A percentile compares a stretch with the other conserved stretches of the same genome.
Evolutionary conservation across 2,329 filamentous ascomycete genomes (phyloP).

Genomic region (Zalaria obscura): DNA sequence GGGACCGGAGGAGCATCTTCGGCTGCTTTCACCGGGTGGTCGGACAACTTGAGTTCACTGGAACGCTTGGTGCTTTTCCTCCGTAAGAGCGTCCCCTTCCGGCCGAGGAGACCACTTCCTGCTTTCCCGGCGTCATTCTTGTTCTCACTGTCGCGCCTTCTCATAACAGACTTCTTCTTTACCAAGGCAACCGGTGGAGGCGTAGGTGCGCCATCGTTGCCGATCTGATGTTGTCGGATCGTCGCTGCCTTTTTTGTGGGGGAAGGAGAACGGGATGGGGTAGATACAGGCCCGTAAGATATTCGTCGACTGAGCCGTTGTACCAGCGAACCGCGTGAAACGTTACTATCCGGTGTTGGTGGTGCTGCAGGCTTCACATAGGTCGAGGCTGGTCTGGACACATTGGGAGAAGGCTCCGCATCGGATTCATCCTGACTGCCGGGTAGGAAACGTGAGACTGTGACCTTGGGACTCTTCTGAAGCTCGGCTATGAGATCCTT

Average conservation of each 20-base stretch:
- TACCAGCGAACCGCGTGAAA: background rate
- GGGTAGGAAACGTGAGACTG: conserved; percentile 1
- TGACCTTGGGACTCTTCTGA: conserved; percentile 17
- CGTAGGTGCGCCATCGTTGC: background rate
- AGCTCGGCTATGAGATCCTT: conserved; percentile 16
- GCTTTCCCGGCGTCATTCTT: conserved; percentile 1
- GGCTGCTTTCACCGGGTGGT: conserved; percentile 2
- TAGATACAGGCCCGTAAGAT: conserved; percentile 1
- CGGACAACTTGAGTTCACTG: background rate
- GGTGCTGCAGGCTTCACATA: conserved; percentile 1
- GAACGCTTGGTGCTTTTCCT: conserved; percentile 4
- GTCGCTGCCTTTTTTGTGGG: conserved; percentile 2
- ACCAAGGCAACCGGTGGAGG: background rate
- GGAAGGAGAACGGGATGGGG: conserved; percentile 6
- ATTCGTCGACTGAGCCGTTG: conserved; percentile 5
- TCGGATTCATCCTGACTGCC: conserved; percentile 8
- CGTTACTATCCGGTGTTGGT: no score
- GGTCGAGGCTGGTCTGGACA: conserved; percentile 3
- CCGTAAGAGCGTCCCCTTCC: conserved; percentile 10
- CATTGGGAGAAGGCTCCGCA: conserved; percentile 4
- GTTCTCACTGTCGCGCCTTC: conserved; percentile 1
- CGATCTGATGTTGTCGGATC: background rate
- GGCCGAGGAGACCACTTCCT: conserved; percentile 3
- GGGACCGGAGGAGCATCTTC: conserved; percentile 21
- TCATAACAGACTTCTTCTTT: conserved; percentile 1